A percentile compares a stretch with the other conserved stretches of the same genome.
These are phyloP conservation scores for Silene latifolia DNA, from an alignment of 148 eudicot genomes.

Conservation along the genomic window DNA sequence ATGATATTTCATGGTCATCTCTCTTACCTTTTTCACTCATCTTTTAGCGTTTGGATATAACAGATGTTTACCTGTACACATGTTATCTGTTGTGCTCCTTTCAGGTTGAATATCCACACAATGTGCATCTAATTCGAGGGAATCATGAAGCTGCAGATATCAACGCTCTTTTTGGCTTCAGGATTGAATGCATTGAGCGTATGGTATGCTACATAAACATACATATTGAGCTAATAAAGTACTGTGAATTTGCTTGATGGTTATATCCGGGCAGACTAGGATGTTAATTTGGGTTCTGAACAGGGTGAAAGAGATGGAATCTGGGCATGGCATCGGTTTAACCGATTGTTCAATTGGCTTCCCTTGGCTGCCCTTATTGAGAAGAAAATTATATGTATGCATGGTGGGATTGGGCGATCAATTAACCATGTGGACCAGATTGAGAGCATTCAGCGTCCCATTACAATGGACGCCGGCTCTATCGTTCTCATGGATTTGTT, in stretches of 20 bases:
- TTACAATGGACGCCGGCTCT: conserved; percentile 99
- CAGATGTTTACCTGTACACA: neutral
- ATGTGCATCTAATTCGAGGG: conserved; percentile 95
- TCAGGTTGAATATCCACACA: conserved; percentile 83
- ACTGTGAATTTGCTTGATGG: neutral
- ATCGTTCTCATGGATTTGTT: conserved; percentile 73
- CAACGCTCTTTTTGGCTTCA: no score
- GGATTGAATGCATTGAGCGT: conserved; percentile 98
- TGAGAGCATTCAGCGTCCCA: conserved; percentile 91
- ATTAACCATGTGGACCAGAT: conserved; percentile 93
- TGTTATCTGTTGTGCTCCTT: conserved; percentile 17
- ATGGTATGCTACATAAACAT: conserved; percentile 50
- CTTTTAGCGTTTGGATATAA: neutral
- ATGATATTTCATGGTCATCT: neutral
- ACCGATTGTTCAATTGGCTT: conserved; percentile 97
- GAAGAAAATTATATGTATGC: conserved; percentile 99
- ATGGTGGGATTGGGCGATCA: conserved; percentile 98
- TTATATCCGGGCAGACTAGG: neutral
- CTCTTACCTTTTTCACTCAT: neutral
- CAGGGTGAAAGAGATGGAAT: conserved; percentile 99
- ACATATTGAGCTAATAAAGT: neutral
- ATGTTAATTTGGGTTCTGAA: conserved; percentile 16
- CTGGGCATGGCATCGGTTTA: conserved; percentile 98
- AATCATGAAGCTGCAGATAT: conserved; percentile 99
- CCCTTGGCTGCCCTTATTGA: conserved; percentile 96